Percentiles rank a stretch among this genome's conserved stretches.
These are phyloP conservation scores for Staphylotrichum longicolle DNA, from an alignment of 495 filamentous ascomycete species.

Conservation along the genomic window DNA sequence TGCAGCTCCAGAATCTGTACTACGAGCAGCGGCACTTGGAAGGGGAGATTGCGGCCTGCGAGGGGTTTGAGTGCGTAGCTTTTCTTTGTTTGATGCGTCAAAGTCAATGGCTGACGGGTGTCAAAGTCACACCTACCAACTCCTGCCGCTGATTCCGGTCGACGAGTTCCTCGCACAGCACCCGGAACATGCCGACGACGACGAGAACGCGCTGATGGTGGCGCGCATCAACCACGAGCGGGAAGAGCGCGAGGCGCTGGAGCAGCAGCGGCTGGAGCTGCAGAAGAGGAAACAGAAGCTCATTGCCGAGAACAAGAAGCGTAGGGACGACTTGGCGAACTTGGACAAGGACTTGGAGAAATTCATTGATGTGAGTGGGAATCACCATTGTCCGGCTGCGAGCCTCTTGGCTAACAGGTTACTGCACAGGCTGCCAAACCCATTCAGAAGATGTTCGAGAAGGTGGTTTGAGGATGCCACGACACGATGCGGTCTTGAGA, in stretches of 20 bases:
- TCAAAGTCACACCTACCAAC: slow-evolving; percentile 77
- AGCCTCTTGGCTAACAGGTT: slow-evolving; percentile 22
- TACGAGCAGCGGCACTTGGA: slow-evolving; percentile 91
- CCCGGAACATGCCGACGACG: slow-evolving; percentile 66
- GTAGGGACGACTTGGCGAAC: slow-evolving; percentile 86
- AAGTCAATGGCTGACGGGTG: no score
- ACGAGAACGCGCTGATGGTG: slow-evolving; percentile 80
- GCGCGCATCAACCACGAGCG: slow-evolving; percentile 92
- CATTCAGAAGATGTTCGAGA: slow-evolving; percentile 79
- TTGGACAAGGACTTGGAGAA: slow-evolving; percentile 87
- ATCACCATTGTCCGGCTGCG: no score
- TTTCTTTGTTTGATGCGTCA: neutral
- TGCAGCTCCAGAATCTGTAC: slow-evolving; percentile 92
- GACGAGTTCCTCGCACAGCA: slow-evolving; percentile 78
- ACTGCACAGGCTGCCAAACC: slow-evolving; percentile 70
- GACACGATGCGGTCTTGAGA: neutral
- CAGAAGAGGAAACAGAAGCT: slow-evolving; percentile 87
- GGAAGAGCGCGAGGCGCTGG: slow-evolving; percentile 77
- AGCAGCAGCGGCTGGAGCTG: slow-evolving; percentile 80
- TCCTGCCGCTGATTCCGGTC: slow-evolving; percentile 77
- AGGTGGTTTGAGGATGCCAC: slow-evolving; percentile 48
- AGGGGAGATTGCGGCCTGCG: slow-evolving; percentile 87
- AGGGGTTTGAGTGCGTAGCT: slow-evolving; percentile 78
- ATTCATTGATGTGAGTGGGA: slow-evolving; percentile 69
- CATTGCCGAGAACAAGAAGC: slow-evolving; percentile 91